Percentiles rank a stretch among this genome's conserved stretches.
Evolutionary conservation across 2,329 filamentous ascomycete species (phyloP).

Genomic region (Colletotrichum lupini): DNA sequence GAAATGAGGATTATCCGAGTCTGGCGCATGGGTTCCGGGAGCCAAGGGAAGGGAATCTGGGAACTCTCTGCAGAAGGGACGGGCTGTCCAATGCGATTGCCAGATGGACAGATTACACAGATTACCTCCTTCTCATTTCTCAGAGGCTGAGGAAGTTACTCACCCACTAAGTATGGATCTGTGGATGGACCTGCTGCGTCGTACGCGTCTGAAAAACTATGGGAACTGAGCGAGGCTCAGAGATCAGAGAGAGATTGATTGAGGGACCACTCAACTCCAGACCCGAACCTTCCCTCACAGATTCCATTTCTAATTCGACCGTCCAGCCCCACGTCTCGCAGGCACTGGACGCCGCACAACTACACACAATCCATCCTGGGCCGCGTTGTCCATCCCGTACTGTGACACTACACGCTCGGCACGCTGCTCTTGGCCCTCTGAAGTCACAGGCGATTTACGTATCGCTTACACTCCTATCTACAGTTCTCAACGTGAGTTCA

Average conservation of each 20-base stretch:
- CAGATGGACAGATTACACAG: conserved; percentile 4
- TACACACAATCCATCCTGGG: not conserved
- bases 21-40: conserved; percentile 23
- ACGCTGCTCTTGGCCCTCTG: not conserved
- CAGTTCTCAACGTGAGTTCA: not conserved
- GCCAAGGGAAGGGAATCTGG: conserved; percentile 11
- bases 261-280: conserved; percentile 4
- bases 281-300: not conserved
- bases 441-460: not conserved
- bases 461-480: not conserved
- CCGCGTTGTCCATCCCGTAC: not conserved
- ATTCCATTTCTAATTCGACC: not conserved
- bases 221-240: not conserved
- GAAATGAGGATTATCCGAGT: conserved; percentile 34
- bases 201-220: not conserved
- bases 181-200: not conserved
- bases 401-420: not conserved
- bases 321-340: not conserved
- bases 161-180: not conserved
- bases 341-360: not conserved
- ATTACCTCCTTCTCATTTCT: not conserved
- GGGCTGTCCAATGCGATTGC: conserved; percentile 12
- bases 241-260: not conserved
- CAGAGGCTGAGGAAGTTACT: not conserved
- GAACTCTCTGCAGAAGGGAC: not conserved